Percentiles rank a stretch among this genome's conserved stretches.
Conservation (phyloP, 2,329 filamentous ascomycete genomes). For the Hypoxylon sp. region DNA sequence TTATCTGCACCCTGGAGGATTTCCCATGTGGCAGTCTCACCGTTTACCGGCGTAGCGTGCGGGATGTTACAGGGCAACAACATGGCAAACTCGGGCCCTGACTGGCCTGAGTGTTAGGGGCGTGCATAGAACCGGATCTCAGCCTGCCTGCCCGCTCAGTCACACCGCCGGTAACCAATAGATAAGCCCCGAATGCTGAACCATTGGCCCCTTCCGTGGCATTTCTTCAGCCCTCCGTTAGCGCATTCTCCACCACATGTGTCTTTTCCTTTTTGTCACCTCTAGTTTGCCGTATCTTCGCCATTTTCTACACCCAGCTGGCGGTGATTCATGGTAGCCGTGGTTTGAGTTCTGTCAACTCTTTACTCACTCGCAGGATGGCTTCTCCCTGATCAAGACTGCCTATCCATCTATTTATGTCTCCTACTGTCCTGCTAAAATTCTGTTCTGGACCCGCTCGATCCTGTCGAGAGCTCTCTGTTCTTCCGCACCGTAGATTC, state of each 20-base stretch:
- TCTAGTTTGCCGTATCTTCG: constrained; percentile 27
- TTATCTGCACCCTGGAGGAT: constrained; percentile 1
- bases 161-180: constrained; percentile 36
- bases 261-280: constrained; percentile 21
- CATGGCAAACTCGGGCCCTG: neutral
- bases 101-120: constrained; percentile 1
- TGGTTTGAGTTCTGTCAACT: constrained; percentile 20
- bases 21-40: neutral
- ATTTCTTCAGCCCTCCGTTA: constrained; percentile 2
- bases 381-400: constrained; percentile 3
- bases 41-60: constrained; percentile 2
- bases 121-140: constrained; percentile 5
- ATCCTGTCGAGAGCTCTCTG: neutral
- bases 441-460: constrained; percentile 2
- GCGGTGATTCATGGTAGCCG: constrained; percentile 16
- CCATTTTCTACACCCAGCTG: neutral
- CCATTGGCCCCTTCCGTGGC: constrained; percentile 12
- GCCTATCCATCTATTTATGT: neutral
- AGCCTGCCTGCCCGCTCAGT: constrained; percentile 6
- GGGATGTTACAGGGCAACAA: constrained; percentile 1
- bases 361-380: constrained; percentile 10
- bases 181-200: constrained; percentile 33
- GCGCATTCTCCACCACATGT: constrained; percentile 24
- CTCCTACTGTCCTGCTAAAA: neutral
- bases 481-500: constrained; percentile 8